These are phyloP conservation scores for Aotearoamyces nothofagi DNA, from an alignment of 2,329 filamentous ascomycete species.

Conservation along the genomic window DNA sequence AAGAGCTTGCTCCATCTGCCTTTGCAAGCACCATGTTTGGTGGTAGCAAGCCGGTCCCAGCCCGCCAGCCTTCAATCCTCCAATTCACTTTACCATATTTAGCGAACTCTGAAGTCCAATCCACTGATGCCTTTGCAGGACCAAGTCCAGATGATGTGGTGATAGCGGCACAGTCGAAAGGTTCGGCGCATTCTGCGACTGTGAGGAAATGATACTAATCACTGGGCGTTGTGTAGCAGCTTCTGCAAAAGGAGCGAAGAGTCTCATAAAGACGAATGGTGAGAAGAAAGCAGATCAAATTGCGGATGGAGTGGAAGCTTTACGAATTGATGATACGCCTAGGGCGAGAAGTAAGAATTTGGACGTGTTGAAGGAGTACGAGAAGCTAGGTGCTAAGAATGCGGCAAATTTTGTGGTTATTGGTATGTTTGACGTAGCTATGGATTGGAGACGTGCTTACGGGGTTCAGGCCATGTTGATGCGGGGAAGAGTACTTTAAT, in stretches of 20 bases:
- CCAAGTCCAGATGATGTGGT: conserved; percentile 90
- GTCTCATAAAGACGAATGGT: conserved; percentile 21
- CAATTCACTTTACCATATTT: conserved; percentile 25
- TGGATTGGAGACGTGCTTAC: conserved; percentile 7
- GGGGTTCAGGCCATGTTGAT: conserved; percentile 68
- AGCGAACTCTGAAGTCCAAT: conserved; percentile 21
- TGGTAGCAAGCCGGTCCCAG: conserved; percentile 7
- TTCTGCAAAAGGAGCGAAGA: conserved; percentile 23
- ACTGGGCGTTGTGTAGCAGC: too few species aligned
- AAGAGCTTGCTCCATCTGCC: conserved; percentile 21
- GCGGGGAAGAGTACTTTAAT: conserved; percentile 96
- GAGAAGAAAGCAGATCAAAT: conserved; percentile 26
- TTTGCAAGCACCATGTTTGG: conserved; percentile 29
- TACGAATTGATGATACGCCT: conserved; percentile 35
- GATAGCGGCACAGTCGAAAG: conserved; percentile 75
- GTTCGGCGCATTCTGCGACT: conserved; percentile 36
- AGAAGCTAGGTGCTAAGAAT: conserved; percentile 61
- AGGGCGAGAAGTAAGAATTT: conserved; percentile 62
- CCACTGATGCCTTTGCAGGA: conserved; percentile 54
- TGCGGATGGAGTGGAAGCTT: conserved; percentile 28
- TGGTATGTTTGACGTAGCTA: conserved; percentile 35
- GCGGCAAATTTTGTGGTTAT: conserved; percentile 86
- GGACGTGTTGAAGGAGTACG: conserved; percentile 69
- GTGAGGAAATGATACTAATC: conserved; percentile 21
- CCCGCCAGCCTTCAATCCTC: conserved; percentile 5